Percentiles rank a stretch among this genome's conserved stretches.
These are phyloP conservation scores for Mycena epipterygia DNA, from an alignment of 768 basidiomycete species.

Conservation along the genomic window DNA sequence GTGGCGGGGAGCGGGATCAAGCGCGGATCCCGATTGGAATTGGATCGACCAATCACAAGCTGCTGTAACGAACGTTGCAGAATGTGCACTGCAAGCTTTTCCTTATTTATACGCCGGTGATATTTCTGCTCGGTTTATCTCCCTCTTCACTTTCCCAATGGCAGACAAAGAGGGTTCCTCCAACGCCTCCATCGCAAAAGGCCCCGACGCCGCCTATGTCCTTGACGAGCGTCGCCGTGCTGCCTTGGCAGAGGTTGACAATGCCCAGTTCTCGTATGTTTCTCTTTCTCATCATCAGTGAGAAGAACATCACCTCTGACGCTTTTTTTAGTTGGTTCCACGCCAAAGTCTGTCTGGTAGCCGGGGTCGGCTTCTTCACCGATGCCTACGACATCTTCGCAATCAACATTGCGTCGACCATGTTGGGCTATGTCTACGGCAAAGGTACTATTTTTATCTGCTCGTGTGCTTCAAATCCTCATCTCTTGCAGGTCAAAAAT, in stretches of 20 bases:
- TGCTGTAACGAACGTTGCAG: too few species aligned
- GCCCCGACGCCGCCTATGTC: constrained; percentile 52
- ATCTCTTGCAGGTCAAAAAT: constrained; percentile 42
- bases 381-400: constrained; percentile 91
- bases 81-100: too few species aligned
- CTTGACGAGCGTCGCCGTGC: constrained; percentile 83
- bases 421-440: constrained; percentile 89
- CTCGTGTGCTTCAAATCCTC: neutral
- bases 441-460: constrained; percentile 39
- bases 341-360: constrained; percentile 76
- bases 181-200: constrained; percentile 46
- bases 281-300: neutral
- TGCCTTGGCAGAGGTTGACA: constrained; percentile 89
- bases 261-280: constrained; percentile 85
- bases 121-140: constrained; percentile 4
- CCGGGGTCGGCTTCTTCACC: constrained; percentile 93
- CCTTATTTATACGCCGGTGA: neutral
- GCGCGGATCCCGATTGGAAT: neutral
- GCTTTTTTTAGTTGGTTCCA: constrained; percentile 76
- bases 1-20: neutral
- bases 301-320: too few species aligned
- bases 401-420: constrained; percentile 86
- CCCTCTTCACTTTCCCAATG: constrained; percentile 45
- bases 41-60: neutral
- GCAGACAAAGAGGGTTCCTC: constrained; percentile 55